A percentile compares a stretch with the other conserved stretches of the same genome.
Evolutionary conservation across 768 basidiomycete genomes (phyloP).

Genomic region (Macrolepiota albuminosa): DNA sequence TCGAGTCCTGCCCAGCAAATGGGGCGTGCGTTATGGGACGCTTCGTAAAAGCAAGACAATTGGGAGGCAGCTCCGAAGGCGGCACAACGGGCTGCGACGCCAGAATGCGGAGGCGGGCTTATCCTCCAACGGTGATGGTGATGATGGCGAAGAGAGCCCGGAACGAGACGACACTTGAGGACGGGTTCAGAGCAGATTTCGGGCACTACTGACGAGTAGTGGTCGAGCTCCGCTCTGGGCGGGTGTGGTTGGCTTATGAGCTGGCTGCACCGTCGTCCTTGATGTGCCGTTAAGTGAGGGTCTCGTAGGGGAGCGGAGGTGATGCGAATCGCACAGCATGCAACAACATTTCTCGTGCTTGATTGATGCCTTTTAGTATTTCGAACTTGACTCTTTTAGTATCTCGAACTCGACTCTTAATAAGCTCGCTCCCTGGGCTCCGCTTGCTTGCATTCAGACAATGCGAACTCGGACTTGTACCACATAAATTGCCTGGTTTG

Average conservation of each 20-base stretch:
- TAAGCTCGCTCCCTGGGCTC: neutral
- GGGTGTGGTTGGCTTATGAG: neutral
- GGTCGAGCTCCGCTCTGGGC: neutral
- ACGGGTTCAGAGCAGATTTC: neutral
- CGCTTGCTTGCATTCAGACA: neutral
- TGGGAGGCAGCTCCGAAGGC: neutral
- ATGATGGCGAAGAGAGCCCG: neutral
- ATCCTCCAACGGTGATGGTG: neutral
- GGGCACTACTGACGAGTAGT: neutral
- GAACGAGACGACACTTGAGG: neutral
- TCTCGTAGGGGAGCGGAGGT: neutral
- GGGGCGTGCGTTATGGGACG: neutral
- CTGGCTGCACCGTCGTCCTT: neutral
- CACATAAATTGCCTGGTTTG: neutral
- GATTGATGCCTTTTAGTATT: neutral
- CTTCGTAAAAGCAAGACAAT: neutral
- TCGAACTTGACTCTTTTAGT: no score
- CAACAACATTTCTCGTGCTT: neutral
- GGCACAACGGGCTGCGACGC: neutral
- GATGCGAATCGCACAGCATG: neutral
- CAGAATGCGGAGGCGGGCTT: neutral
- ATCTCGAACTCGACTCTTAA: neutral
- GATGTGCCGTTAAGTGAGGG: neutral
- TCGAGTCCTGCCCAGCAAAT: neutral
- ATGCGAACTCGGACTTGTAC: neutral